Percentiles rank a stretch among this genome's conserved stretches.
These are phyloP conservation scores for Tetracladium setigerum DNA, from an alignment of 495 filamentous ascomycete genomes.

Conservation along the genomic window DNA sequence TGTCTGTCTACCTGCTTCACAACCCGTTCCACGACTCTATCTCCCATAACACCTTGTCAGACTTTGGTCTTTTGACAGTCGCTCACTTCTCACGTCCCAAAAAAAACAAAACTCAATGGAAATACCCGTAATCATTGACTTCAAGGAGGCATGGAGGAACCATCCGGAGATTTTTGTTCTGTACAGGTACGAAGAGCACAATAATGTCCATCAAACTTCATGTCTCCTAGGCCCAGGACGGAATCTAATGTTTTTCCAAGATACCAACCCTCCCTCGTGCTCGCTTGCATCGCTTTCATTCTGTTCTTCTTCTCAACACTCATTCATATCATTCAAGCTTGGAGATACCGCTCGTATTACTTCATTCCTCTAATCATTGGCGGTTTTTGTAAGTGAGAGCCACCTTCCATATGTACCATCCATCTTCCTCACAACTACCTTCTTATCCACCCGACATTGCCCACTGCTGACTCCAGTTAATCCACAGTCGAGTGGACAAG, in stretches of 20 bases:
- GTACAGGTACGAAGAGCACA: slow-evolving; percentile 26
- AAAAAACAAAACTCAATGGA: no score
- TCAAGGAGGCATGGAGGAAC: slow-evolving; percentile 5
- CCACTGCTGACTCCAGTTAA: background rate
- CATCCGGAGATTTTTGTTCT: slow-evolving; percentile 30
- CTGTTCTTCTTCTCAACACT: slow-evolving; percentile 41
- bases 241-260: background rate
- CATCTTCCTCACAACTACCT: no score
- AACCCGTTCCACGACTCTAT: no score
- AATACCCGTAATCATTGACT: no score
- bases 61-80: no score
- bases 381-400: slow-evolving; percentile 38
- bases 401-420: background rate
- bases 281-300: slow-evolving; percentile 37
- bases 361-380: slow-evolving; percentile 52
- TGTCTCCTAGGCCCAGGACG: no score
- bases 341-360: slow-evolving; percentile 42
- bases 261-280: slow-evolving; percentile 41
- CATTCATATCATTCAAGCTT: slow-evolving; percentile 40
- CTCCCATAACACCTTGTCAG: no score
- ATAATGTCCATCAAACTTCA: slow-evolving; percentile 17
- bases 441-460: background rate
- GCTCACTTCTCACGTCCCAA: no score
- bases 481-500: slow-evolving; percentile 32
- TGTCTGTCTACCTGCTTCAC: no score